Base-by-base conservation (phyloP, 805 yeast species). In the Babjeviella inositovora region DNA sequence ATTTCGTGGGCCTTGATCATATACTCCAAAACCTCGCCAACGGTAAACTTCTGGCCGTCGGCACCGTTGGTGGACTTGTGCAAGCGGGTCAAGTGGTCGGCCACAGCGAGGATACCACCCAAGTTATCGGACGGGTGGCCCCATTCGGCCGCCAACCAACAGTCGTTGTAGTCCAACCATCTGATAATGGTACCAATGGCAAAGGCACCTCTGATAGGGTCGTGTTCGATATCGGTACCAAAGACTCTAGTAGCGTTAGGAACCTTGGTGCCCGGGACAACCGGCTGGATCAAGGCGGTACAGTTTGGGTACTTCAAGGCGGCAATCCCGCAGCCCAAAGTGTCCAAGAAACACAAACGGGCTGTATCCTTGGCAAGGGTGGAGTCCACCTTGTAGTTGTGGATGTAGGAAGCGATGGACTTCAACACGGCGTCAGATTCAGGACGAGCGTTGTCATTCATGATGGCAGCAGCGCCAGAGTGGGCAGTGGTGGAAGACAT, bases 141-240 rank as follows among this genome's bases (percentile, higher is more conserved):
- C 74, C 75, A 67, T 40, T 68, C 74, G n/a, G 71, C 72, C 23
- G 74, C 75, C 19, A 67, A 43, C 74, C 74, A 67, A 41, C 74
- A 67, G 38, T 67, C 74, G 31, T 67, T 67, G 47, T 55, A 67
- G 33, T 67, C 75, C 26, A 67, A 43, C 74, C 74, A 67, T 28
- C 75, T 53, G 34, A 67, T 62, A 28, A 58, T 41, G 11, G 71
- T 58, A 7, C 73, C 73, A 28, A 64, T 60, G 19, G 63, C 46
- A 45, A 67, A 67, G 11, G 73, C 71, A 20, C 66, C 74, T 27
- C 64, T 55, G 20, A 67, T 48, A 10, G 75, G 75, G 37, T 68
- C 73, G 33, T 60, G 40, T 27, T 48, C 53, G 32, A 54, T 50
- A 19, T 39, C 30, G 2, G 75, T 68, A 15, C 75, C 75, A 15